phyloP scores from a whole-genome alignment of 805 yeast species.

The Ogataea populi-albae region DNA sequence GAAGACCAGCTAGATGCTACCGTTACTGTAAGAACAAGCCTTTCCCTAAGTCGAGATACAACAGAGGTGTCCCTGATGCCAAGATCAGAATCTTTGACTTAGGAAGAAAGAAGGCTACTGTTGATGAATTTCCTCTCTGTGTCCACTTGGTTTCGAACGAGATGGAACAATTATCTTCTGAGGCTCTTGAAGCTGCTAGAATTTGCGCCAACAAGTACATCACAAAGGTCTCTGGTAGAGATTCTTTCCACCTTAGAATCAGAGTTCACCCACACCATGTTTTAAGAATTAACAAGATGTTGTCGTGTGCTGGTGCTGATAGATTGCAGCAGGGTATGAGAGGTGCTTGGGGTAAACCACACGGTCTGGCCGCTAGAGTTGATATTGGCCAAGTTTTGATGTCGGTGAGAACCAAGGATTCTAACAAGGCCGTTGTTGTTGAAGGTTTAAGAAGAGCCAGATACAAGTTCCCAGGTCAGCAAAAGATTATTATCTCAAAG shows the following conservation, averaged over 20 bases:
- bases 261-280: conserved; percentile 99
- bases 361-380: conserved; percentile 99
- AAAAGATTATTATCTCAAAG: conserved; percentile 97
- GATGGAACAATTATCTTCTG: conserved; percentile 98
- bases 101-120: conserved; percentile 99
- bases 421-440: conserved; percentile 94
- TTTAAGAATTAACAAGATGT: conserved; percentile 99
- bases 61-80: conserved; percentile 99
- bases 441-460: conserved; percentile 99
- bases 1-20: conserved; percentile 99
- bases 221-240: conserved; percentile 97
- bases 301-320: conserved; percentile 99
- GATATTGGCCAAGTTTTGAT: conserved; percentile 97
- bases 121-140: conserved; percentile 99
- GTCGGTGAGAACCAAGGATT: conserved; percentile 98
- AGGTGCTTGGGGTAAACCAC: conserved; percentile 99
- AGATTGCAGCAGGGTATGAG: conserved; percentile 99
- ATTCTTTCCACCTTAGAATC: conserved; percentile 99
- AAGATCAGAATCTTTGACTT: conserved; percentile 98
- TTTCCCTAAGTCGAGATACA: conserved; percentile 99
- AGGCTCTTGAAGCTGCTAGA: conserved; percentile 99
- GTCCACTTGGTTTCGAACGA: conserved; percentile 99
- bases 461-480: conserved; percentile 99
- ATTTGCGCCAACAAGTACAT: conserved; percentile 99
- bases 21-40: conserved; percentile 99